Evolutionary conservation across 805 yeast genomes (phyloP).

Genomic region (Suhomyces sp.): DNA sequence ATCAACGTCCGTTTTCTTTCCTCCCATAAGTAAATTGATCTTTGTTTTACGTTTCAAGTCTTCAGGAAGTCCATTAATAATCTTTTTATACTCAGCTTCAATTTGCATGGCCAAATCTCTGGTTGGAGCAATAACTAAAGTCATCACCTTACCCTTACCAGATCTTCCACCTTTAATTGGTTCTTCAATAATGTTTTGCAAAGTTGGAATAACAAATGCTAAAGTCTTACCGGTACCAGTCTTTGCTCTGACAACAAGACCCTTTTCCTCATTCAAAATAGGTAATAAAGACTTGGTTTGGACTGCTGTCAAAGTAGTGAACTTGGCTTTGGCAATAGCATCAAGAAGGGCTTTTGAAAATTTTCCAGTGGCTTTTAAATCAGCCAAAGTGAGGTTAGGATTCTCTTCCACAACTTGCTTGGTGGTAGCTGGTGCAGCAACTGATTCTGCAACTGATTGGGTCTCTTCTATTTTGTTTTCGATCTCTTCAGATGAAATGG

Average conservation of each 20-base stretch:
- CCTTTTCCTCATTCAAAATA: constrained; percentile 50
- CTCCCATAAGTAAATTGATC: constrained; percentile 60
- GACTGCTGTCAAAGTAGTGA: constrained; percentile 61
- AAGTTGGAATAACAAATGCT: constrained; percentile 80
- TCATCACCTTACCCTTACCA: constrained; percentile 21
- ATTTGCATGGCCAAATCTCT: constrained; percentile 89
- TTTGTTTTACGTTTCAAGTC: constrained; percentile 14
- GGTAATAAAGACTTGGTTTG: constrained; percentile 65
- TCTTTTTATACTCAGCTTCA: constrained; percentile 57
- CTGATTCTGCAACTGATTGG: no score
- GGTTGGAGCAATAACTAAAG: constrained; percentile 82
- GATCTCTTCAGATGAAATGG: no score
- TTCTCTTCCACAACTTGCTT: no score
- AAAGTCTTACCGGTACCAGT: constrained; percentile 96
- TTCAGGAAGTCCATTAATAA: constrained; percentile 27
- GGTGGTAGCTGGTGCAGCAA: no score
- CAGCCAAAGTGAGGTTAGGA: constrained; percentile 5
- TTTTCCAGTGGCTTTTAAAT: constrained; percentile 6
- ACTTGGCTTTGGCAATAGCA: constrained; percentile 45
- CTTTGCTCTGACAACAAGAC: constrained; percentile 84
- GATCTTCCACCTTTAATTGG: constrained; percentile 22
- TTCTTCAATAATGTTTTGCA: constrained; percentile 51
- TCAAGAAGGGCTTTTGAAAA: constrained; percentile 10
- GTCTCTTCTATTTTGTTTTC: no score
- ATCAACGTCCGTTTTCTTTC: constrained; percentile 42